A percentile compares a stretch with the other conserved stretches of the same genome.
Evolutionary conservation across 176 grass and related monocot genomes (phyloP).

Genomic region (Carex cristatella): DNA sequence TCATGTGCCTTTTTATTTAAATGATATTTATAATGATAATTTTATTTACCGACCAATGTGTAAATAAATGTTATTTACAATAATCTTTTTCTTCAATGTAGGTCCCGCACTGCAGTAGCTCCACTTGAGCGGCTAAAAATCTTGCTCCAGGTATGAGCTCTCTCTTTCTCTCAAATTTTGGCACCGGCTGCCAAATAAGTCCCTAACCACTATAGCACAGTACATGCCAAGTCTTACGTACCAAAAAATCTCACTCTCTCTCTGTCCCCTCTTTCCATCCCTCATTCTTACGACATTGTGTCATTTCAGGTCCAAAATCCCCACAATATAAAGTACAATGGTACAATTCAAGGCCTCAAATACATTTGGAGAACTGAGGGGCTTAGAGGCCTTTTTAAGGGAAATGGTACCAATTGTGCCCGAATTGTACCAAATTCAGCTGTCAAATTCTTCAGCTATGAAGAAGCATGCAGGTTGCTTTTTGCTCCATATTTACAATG

Average conservation of each 20-base stretch:
- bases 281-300: background rate
- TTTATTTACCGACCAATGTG: background rate
- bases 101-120: conserved; percentile 98
- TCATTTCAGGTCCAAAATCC: conserved; percentile 87
- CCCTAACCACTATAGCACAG: no score
- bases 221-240: no score
- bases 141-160: conserved; percentile 69
- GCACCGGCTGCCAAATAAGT: background rate
- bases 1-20: background rate
- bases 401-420: conserved; percentile 97
- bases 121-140: conserved; percentile 95
- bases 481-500: background rate
- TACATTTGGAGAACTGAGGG: conserved; percentile 95
- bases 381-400: conserved; percentile 87
- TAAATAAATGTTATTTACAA: background rate
- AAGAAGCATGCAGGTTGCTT: conserved; percentile 71
- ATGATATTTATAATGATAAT: background rate
- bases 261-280: background rate
- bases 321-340: conserved; percentile 98
- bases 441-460: conserved; percentile 98
- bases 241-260: background rate
- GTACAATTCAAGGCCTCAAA: conserved; percentile 94
- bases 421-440: conserved; percentile 97
- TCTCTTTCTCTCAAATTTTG: conserved; percentile 1
- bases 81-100: conserved; percentile 19